Conservation (phyloP, 163 green algal species). For the Prototheca stagnorum region DNA sequence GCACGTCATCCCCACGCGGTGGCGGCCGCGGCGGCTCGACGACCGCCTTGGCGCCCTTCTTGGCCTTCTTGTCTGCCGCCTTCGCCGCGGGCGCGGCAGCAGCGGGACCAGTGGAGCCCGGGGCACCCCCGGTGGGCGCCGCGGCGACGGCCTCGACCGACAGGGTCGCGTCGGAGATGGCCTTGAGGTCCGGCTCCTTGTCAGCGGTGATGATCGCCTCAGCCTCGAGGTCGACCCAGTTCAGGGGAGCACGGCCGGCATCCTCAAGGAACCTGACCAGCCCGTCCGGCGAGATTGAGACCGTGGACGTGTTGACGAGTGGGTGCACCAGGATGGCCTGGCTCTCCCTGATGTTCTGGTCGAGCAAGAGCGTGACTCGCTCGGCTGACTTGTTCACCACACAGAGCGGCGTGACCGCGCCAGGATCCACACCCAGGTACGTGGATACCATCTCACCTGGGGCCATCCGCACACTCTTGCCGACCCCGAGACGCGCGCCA, state of each 20-base stretch:
- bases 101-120: no score
- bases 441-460: not conserved
- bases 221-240: not conserved
- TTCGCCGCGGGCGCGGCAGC: not conserved
- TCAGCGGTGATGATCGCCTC: not conserved
- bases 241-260: no score
- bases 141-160: no score
- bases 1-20: no score
- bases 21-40: no score
- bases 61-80: not conserved
- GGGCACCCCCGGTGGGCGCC: no score
- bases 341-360: not conserved
- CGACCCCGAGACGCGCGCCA: not conserved
- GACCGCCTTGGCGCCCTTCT: not conserved
- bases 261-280: not conserved
- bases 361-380: not conserved
- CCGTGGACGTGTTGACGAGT: not conserved
- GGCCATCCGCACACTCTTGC: not conserved
- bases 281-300: not conserved
- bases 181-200: not conserved
- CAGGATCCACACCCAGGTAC: not conserved
- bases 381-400: not conserved
- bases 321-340: not conserved
- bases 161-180: not conserved
- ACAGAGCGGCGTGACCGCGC: not conserved